A percentile compares a stretch with the other conserved stretches of the same genome.
These are phyloP conservation scores for Eucalyptus cloeziana DNA, from an alignment of 345 rosid species.

Conservation along the genomic window DNA sequence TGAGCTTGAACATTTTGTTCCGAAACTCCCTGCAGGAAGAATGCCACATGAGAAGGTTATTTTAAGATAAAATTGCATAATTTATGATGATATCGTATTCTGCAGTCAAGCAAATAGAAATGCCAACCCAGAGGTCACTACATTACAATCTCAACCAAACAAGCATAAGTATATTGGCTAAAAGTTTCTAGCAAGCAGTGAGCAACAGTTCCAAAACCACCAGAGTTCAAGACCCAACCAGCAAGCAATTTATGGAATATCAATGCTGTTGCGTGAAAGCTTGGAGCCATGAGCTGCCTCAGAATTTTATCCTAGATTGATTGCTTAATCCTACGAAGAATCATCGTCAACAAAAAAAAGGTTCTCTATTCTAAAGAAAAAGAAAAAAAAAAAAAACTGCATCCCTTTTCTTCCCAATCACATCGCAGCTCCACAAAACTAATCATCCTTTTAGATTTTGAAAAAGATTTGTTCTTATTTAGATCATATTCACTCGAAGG, in stretches of 20 bases:
- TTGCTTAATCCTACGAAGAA: neutral
- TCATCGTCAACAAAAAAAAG: neutral
- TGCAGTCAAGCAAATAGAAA: accelerated
- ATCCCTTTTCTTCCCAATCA: too few species aligned
- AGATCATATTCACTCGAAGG: too few species aligned
- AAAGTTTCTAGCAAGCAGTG: neutral
- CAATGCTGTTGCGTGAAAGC: neutral
- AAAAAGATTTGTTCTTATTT: too few species aligned
- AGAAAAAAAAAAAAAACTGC: too few species aligned
- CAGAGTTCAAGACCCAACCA: neutral
- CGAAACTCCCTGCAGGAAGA: neutral
- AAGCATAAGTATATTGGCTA: neutral
- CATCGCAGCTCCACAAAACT: too few species aligned
- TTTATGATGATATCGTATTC: neutral
- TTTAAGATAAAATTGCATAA: neutral
- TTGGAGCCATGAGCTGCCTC: neutral
- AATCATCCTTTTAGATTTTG: too few species aligned
- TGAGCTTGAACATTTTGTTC: neutral
- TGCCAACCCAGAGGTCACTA: neutral
- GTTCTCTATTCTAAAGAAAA: too few species aligned
- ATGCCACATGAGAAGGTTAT: neutral
- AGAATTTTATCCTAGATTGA: neutral
- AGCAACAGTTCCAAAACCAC: neutral
- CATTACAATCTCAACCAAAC: neutral
- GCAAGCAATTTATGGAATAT: neutral